Percentiles rank a stretch among this genome's conserved stretches.
Evolutionary conservation across 2,329 filamentous ascomycete species (phyloP).

Genomic region (Parasarocladium wereldwijsianum): DNA sequence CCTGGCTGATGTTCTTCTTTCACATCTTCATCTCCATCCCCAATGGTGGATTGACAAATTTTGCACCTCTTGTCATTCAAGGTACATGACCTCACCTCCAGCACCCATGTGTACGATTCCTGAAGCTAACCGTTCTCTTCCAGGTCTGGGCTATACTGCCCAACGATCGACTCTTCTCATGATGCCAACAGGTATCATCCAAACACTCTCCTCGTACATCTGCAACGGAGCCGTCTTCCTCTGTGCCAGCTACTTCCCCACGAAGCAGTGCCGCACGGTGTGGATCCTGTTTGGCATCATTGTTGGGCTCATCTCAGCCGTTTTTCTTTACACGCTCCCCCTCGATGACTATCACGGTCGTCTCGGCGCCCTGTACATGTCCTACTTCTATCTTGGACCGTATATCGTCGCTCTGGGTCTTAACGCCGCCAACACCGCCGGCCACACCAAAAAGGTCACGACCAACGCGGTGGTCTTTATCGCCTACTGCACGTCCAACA

Average conservation of each 20-base stretch:
- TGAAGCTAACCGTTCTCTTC: too few relatives aligned
- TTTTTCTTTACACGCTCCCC: conserved; percentile 9
- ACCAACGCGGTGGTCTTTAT: conserved; percentile 30
- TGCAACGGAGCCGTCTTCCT: conserved; percentile 13
- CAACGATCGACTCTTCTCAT: conserved; percentile 16
- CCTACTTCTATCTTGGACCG: conserved; percentile 12
- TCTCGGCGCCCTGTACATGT: conserved; percentile 18
- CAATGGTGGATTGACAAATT: conserved; percentile 28
- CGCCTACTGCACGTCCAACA: conserved; percentile 24
- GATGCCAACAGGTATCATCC: conserved; percentile 15
- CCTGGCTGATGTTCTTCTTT: conserved; percentile 41
- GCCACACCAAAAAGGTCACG: conserved; percentile 25
- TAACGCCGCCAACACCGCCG: conserved; percentile 15
- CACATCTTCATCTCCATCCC: conserved; percentile 34
- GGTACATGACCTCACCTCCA: too few relatives aligned
- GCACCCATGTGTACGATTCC: too few relatives aligned
- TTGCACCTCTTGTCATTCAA: conserved; percentile 6
- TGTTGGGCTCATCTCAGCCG: conserved; percentile 2
- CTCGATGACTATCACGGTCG: conserved; percentile 12
- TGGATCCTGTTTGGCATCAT: conserved; percentile 3
- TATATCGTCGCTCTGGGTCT: conserved; percentile 10
- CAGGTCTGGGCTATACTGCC: conserved; percentile 24
- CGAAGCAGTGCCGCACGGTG: conserved; percentile 1
- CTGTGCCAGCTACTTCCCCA: conserved; percentile 3
- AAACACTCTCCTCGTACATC: conserved; percentile 5